Percentiles rank a stretch among this genome's conserved stretches.
phyloP scores from a whole-genome alignment of 1,139 yeast genomes.

The Diutina rugosa region DNA sequence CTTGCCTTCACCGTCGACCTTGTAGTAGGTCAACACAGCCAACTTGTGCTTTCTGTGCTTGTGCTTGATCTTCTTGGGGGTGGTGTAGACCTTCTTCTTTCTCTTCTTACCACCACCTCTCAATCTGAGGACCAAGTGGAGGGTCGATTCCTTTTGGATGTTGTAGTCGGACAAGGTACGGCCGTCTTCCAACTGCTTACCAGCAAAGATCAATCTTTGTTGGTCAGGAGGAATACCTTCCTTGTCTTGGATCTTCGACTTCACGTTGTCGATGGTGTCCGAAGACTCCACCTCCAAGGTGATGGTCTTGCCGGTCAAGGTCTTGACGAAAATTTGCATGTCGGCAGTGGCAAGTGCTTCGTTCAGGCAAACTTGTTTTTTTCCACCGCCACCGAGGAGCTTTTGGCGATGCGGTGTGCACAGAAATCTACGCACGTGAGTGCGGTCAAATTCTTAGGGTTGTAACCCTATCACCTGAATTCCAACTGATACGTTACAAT shows the following conservation, averaged over 20 bases:
- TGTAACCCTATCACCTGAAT: not conserved
- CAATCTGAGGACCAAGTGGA: constrained; percentile 95
- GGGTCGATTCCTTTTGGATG: constrained; percentile 99
- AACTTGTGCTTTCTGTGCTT: constrained; percentile 98
- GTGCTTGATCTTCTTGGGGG: constrained; percentile 99
- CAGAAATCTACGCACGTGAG: not conserved
- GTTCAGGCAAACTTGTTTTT: constrained; percentile 2
- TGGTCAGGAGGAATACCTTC: constrained; percentile 99
- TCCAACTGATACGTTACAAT: not conserved
- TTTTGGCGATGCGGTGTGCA: not conserved
- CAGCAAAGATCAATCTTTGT: constrained; percentile 99
- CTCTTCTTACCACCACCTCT: constrained; percentile 99
- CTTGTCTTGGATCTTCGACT: constrained; percentile 98
- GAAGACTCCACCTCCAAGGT: constrained; percentile 98
- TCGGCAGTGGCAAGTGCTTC: constrained; percentile 17
- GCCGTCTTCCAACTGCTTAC: constrained; percentile 99
- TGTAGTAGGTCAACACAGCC: constrained; percentile 99
- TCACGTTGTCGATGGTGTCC: constrained; percentile 98
- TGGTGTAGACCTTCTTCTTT: constrained; percentile 99
- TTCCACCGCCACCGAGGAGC: not conserved
- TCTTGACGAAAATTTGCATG: constrained; percentile 98
- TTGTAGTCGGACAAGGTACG: constrained; percentile 98
- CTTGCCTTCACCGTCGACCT: constrained; percentile 97
- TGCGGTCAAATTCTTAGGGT: not conserved
- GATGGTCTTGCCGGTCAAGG: constrained; percentile 98